Evolutionary conservation across 2,329 filamentous ascomycete species (phyloP).

Genomic region (Coniochaeta sp.): DNA sequence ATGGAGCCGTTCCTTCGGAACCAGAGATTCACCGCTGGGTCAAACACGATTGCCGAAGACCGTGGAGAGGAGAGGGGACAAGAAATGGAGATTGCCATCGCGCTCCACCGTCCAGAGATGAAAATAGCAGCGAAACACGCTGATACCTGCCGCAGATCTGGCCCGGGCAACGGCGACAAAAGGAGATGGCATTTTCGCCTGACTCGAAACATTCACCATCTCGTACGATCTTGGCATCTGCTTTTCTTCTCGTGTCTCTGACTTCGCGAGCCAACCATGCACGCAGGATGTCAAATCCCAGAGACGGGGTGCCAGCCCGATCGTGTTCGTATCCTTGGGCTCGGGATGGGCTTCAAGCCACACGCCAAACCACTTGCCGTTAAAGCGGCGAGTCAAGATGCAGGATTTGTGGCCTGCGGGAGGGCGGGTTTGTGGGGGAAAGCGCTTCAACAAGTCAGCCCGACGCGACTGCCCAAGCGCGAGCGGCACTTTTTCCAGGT

Average conservation of each 20-base stretch:
- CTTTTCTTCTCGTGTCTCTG: background rate
- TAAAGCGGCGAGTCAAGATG: background rate
- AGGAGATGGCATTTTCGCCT: too few species aligned
- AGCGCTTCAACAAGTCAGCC: background rate
- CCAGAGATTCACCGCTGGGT: background rate
- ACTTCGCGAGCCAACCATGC: too few species aligned
- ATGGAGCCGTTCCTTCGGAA: background rate
- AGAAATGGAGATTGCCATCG: background rate
- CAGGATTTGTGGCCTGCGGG: too few species aligned
- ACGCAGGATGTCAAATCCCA: too few species aligned
- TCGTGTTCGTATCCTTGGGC: background rate
- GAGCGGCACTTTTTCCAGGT: too few species aligned
- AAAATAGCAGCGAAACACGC: background rate
- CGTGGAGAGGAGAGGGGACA: background rate
- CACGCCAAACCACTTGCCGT: background rate
- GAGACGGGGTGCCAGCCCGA: background rate
- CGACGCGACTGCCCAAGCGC: background rate
- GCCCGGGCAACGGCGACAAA: too few species aligned
- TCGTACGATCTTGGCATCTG: background rate
- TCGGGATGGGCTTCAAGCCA: background rate
- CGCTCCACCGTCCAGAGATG: background rate
- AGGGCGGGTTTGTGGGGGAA: background rate
- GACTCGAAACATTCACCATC: background rate
- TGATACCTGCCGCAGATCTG: too few species aligned
- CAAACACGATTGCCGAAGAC: background rate